A percentile compares a stretch with the other conserved stretches of the same genome.
These are phyloP conservation scores for Colletotrichum sp. DNA, from an alignment of 2,329 filamentous ascomycete genomes.

Conservation along the genomic window DNA sequence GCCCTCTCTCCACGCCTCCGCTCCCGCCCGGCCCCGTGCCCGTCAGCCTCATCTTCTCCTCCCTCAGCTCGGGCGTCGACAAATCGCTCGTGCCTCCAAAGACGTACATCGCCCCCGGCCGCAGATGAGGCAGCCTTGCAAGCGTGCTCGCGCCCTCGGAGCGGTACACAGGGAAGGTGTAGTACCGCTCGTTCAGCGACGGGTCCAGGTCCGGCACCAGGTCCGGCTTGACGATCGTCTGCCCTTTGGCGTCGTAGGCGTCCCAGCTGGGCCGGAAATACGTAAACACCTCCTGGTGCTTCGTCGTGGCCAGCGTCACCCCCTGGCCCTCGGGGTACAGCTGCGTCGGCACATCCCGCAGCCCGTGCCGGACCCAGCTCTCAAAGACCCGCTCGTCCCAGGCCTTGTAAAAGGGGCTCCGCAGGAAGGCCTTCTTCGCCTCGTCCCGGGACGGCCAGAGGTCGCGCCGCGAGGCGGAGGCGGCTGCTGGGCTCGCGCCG, in stretches of 20 bases:
- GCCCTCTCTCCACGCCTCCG: constrained; percentile 65
- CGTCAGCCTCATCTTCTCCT: constrained; percentile 66
- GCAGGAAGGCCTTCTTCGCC: constrained; percentile 70
- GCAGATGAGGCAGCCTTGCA: constrained; percentile 60
- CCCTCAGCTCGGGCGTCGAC: constrained; percentile 52
- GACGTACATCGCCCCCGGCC: constrained; percentile 72
- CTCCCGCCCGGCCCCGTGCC: constrained; percentile 72
- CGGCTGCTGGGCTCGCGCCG: constrained; percentile 50
- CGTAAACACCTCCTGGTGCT: constrained; percentile 87
- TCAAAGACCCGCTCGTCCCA: constrained; percentile 87
- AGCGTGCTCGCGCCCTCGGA: constrained; percentile 66
- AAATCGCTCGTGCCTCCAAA: constrained; percentile 68
- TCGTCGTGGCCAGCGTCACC: constrained; percentile 80
- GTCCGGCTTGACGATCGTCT: constrained; percentile 41
- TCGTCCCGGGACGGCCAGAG: constrained; percentile 78
- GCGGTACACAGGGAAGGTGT: constrained; percentile 67
- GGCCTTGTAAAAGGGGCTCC: constrained; percentile 75
- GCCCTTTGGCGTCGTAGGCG: constrained; percentile 42
- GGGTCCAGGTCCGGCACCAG: constrained; percentile 52
- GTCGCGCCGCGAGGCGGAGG: constrained; percentile 77
- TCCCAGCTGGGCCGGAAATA: constrained; percentile 69
- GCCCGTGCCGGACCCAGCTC: constrained; percentile 72
- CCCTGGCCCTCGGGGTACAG: constrained; percentile 51
- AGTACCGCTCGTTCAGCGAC: constrained; percentile 36
- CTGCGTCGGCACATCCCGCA: constrained; percentile 74